Percentiles rank a stretch among this genome's conserved stretches.
Evolutionary conservation across 768 basidiomycete genomes (phyloP).

Genomic region (Russula griseocarnosa): DNA sequence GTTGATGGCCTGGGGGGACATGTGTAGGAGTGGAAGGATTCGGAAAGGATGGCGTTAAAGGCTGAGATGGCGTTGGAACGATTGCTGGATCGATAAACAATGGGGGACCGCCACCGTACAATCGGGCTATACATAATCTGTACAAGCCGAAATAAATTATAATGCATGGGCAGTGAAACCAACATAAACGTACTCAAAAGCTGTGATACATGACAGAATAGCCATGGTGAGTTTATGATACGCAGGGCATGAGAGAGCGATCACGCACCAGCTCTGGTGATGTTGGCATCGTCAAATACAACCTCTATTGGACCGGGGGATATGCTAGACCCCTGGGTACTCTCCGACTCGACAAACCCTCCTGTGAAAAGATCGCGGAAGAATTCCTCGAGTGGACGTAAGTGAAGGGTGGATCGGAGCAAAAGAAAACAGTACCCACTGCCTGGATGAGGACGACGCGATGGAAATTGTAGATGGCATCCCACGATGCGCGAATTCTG

Average conservation of each 20-base stretch:
- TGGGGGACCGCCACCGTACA: conserved; percentile 83
- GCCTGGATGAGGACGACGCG: conserved; percentile 86
- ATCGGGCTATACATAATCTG: conserved; percentile 79
- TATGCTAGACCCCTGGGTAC: conserved; percentile 24
- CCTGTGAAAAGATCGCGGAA: conserved; percentile 83
- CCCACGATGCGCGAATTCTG: conserved; percentile 62
- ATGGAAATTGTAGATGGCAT: conserved; percentile 74
- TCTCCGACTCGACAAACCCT: conserved; percentile 62
- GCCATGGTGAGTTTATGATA: conserved; percentile 25
- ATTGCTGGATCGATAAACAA: conserved; percentile 63
- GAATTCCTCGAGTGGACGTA: conserved; percentile 56
- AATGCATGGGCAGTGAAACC: background rate
- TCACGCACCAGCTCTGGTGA: conserved; percentile 74
- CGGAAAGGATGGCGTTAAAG: conserved; percentile 67
- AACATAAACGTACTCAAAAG: conserved; percentile 57
- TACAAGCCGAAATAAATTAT: conserved; percentile 16
- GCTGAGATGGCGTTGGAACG: conserved; percentile 60
- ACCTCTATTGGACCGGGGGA: conserved; percentile 58
- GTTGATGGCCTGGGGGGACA: conserved; percentile 56
- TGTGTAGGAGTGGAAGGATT: conserved; percentile 25
- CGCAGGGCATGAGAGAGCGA: conserved; percentile 2
- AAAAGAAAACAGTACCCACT: conserved; percentile 37
- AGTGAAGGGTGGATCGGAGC: background rate
- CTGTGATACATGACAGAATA: conserved; percentile 37
- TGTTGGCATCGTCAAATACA: conserved; percentile 79